Percentiles rank a stretch among this genome's conserved stretches.
phyloP scores from a whole-genome alignment of 1,284 basidiomycete species.

The Puccinia horiana region DNA sequence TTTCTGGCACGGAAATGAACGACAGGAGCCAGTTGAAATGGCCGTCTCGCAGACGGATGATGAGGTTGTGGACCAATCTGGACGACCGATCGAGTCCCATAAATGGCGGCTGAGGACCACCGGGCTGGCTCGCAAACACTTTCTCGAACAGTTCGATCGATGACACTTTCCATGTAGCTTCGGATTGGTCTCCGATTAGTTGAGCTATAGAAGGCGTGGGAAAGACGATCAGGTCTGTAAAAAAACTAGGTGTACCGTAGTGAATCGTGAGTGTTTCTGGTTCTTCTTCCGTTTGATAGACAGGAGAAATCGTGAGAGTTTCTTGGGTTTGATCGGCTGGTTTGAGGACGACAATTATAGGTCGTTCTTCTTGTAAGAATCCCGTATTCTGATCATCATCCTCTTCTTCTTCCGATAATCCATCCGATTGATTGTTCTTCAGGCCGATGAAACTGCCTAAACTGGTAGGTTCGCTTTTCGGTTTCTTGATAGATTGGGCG shows the following conservation, averaged over 20 bases:
- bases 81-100: background rate
- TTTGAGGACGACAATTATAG: conserved; percentile 60
- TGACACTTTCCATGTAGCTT: conserved; percentile 58
- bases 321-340: conserved; percentile 60
- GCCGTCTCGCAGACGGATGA: background rate
- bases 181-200: conserved; percentile 56
- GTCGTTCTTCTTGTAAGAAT: conserved; percentile 53
- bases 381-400: conserved; percentile 59
- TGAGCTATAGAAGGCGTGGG: conserved; percentile 63
- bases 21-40: background rate
- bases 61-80: background rate
- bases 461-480: conserved; percentile 23
- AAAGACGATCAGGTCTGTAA: conserved; percentile 63
- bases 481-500: background rate
- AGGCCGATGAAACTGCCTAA: conserved; percentile 64
- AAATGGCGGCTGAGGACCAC: background rate
- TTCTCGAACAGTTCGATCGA: conserved; percentile 59
- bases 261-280: conserved; percentile 60
- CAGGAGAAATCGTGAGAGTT: conserved; percentile 52
- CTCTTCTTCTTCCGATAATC: conserved; percentile 58
- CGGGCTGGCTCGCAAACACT: conserved; percentile 58
- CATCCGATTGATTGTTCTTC: conserved; percentile 54
- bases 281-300: background rate
- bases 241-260: conserved; percentile 65
- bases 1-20: background rate